phyloP scores from a whole-genome alignment of 1,284 basidiomycete genomes.

The Mixia osmundae region DNA sequence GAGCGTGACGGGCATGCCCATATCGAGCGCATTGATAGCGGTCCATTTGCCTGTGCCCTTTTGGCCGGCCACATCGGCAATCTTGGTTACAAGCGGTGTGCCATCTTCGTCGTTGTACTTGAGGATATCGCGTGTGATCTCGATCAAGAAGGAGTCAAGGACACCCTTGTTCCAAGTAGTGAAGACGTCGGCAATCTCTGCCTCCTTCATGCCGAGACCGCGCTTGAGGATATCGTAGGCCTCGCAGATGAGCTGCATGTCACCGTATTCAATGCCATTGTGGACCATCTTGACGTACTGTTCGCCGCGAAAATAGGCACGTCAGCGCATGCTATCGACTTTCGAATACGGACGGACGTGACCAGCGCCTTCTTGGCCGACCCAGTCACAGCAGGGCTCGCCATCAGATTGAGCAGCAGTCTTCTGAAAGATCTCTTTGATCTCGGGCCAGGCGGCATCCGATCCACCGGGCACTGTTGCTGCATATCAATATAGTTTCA shows the following conservation, averaged over 20 bases:
- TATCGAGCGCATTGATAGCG: conserved; percentile 89
- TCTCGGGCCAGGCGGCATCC: conserved; percentile 74
- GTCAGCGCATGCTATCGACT: not conserved
- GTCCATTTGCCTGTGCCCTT: conserved; percentile 99
- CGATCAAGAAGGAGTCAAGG: conserved; percentile 96
- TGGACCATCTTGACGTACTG: conserved; percentile 90
- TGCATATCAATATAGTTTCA: not conserved
- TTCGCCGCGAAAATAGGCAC: not conserved
- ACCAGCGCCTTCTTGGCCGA: conserved; percentile 79
- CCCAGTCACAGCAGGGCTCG: conserved; percentile 94
- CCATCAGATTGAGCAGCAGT: conserved; percentile 85
- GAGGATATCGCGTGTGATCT: conserved; percentile 88
- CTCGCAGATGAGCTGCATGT: conserved; percentile 99
- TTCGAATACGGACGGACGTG: conserved; percentile 26
- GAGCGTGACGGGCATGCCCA: conserved; percentile 71
- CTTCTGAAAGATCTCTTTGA: conserved; percentile 98
- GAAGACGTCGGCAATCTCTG: conserved; percentile 54
- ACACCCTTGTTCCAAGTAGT: conserved; percentile 85
- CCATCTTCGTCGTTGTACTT: conserved; percentile 93
- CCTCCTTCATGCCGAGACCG: conserved; percentile 60
- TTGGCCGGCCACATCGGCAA: conserved; percentile 87
- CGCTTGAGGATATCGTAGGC: conserved; percentile 96
- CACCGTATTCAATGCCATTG: conserved; percentile 88
- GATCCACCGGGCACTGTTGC: conserved; percentile 73
- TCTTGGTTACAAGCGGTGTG: conserved; percentile 69